Evolutionary conservation across 192 early-diverging fungal genomes (phyloP), one percentile per base, ranked within the genome.

Genomic region (Gigaspora rosea): DNA sequence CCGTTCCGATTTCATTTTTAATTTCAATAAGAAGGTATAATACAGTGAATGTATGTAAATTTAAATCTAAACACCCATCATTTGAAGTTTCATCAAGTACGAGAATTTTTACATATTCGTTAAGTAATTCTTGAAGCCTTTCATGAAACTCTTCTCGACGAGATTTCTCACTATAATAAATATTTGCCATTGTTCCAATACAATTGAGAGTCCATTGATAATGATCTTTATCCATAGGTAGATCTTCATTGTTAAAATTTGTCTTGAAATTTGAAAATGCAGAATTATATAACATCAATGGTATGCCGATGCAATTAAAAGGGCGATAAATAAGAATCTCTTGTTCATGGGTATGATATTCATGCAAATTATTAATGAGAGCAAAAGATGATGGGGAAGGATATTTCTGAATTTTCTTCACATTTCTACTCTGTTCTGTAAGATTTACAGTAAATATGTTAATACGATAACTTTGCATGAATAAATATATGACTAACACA

Each of bases 121-220:
- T 4, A 70, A 70, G 16, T 70, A 70, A 70, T 70, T 70, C 20
- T 0, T n/a, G 9, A 70, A 70, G 46, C 7, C 8, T 49, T 70
- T 70, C 67, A 50, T 51, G 46, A 70, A 70, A 51, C 20, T 32
- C 48, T 51, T 2, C 1, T n/a, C n/a, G 49, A 70, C 48, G 67
- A 32, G 0, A 2, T 10, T 15, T 51, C 12, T 70, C 22, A 70
- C 32, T 0, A 0, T 7, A 33, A 51, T 70, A 70, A 20, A 70
- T 20, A 32, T 70, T 15, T 50, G 46, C 48, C 48, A 51, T 49
- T 20, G 47, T 33, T 12, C 9, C 10, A 27, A 27, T 27, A 27
- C 27, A 70, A 70, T 70, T 16, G 2, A 70, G 48, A 2, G 67
- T 70, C 48, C 67, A 70, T 70, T 70, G 67, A 70, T 70, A 20